Percentiles rank a stretch among this genome's conserved stretches.
phyloP scores from a whole-genome alignment of 169 alveolate species.

The Babesia divergens region DNA sequence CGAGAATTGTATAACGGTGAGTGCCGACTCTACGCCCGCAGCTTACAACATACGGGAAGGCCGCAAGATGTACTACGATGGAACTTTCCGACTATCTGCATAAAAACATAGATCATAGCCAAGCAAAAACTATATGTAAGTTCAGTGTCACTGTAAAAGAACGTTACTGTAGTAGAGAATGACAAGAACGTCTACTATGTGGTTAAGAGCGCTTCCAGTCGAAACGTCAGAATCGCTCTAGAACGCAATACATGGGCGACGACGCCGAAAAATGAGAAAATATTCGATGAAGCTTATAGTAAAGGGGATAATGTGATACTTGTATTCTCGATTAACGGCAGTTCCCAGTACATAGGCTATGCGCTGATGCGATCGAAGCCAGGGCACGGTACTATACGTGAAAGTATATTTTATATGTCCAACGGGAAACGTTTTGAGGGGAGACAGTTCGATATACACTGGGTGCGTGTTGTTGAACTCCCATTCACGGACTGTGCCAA shows the following conservation, averaged over 20 bases:
- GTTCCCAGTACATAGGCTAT: slow-evolving; percentile 69
- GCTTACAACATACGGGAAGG: too few relatives aligned
- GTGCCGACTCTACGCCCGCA: too few relatives aligned
- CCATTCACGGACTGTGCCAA: slow-evolving; percentile 62
- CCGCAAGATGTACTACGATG: slow-evolving; percentile 20
- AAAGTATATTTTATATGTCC: slow-evolving; percentile 55
- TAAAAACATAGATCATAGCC: slow-evolving; percentile 37
- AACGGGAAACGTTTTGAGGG: slow-evolving; percentile 67
- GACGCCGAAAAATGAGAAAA: slow-evolving; percentile 63
- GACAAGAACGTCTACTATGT: slow-evolving; percentile 53
- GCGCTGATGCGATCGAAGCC: slow-evolving; percentile 75
- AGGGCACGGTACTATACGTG: slow-evolving; percentile 54
- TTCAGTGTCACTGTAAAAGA: not conserved
- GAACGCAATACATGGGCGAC: slow-evolving; percentile 73
- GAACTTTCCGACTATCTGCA: slow-evolving; percentile 36
- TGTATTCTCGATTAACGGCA: slow-evolving; percentile 68
- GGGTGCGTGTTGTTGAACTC: slow-evolving; percentile 70
- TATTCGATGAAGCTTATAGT: slow-evolving; percentile 33
- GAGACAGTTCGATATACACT: slow-evolving; percentile 64
- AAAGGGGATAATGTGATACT: slow-evolving; percentile 64
- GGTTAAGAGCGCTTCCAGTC: slow-evolving; percentile 67
- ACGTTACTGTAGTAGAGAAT: not conserved
- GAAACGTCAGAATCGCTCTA: slow-evolving; percentile 52
- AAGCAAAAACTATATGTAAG: slow-evolving; percentile 42
- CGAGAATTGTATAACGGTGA: too few relatives aligned